Base-by-base conservation (phyloP, 2,329 filamentous ascomycete genomes). In the Spiromastix sp. region DNA sequence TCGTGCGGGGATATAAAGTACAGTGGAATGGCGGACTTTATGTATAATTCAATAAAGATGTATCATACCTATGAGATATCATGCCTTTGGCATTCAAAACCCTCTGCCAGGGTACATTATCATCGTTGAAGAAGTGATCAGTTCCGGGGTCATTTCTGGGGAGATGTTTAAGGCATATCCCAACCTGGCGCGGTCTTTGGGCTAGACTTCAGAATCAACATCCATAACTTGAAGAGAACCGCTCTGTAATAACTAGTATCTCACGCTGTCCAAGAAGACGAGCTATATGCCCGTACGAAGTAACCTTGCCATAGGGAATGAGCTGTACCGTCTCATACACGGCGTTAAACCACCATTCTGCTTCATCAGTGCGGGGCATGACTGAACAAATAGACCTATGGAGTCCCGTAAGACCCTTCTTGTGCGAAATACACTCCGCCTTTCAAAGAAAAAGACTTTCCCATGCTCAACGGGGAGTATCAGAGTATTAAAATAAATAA, bases 71-170 rank as follows among this genome's bases (percentile, higher is more conserved):
- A 5, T 82, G 82, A 29, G 86, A 93, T 46, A 96, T 93, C 40
- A 76, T 67, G 15, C 89, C 87, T 59, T 83, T 89, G 10, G 84
- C 66, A 57, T 89, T 94, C 54, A 96, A 81, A 40, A 96, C 84
- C 39, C 91, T 70, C 65, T 96, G 89, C 89, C 89, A 96, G 0
- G 89, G 89, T 3, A 96, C 89, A 45, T 81, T 95, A 16, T 66
- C 67, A 40, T 72, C 67, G 56, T 94, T 80, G 62, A 81, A 93
- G 38, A 63, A 57, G 35, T 61, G 56, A 29, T 60, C 67, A 37
- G 54, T 45, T 0, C 63, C 56, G 0, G 64, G 49, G 38, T 73
- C 67, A 5, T 62, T 52, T 9, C 49, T 42, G 1, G 86, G 74
- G 9, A 96, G 75, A 54, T 94, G 80, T 57, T 94, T 95, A 17